Base-by-base conservation (phyloP, 176 grass and related monocot species). In the Lolium perenne region DNA sequence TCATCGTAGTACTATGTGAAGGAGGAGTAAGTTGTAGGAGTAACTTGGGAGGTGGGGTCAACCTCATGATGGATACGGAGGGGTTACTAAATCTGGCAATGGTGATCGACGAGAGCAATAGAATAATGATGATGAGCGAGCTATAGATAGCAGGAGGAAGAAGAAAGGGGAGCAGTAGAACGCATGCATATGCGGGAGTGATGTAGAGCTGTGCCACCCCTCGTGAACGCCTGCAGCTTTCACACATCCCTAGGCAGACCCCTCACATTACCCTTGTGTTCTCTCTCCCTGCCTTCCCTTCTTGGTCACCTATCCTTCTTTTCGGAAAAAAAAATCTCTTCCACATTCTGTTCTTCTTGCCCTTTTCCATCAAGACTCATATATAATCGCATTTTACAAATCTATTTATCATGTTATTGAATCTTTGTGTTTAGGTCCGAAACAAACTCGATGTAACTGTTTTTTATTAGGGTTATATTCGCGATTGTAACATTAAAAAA, bases 201-300 rank as follows among this genome's bases (percentile, higher is more conserved):
- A 78, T 79, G 89, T 82, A 92, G 78, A 83, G 72, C 74, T 78
- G 81, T 78, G 86, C 47, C 80, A 55, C 66, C 58, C 71, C 91
- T 95, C 93, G 95, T 95, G 93, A 95, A 92, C 73, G 17, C 81
- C 77, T 87, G 85, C 93, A 92, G 62, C 95, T 98, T 92, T 93
- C 87, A 81, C 89, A 87, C 87, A 92, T 95, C 89, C 89, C 93
- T 75, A 98, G 85, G 86, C 62, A 23, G 5, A 35, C 11, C 10
- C 47, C 68, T 48, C 71, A 76, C 54, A 46, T 15, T 46, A 41
- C 40, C 40, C 40, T 41, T 41, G 40, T 41, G 2, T 41, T 41
- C 40, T 41, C 40, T 41, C 40, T 41, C 40, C 40, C 40, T 41
- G 3, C 40, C 40, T 41, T 41, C 40, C 40, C 40, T 41, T 41